These are phyloP conservation scores for Parastagonospora avenae DNA, from an alignment of 2,329 filamentous ascomycete species.

Conservation along the genomic window DNA sequence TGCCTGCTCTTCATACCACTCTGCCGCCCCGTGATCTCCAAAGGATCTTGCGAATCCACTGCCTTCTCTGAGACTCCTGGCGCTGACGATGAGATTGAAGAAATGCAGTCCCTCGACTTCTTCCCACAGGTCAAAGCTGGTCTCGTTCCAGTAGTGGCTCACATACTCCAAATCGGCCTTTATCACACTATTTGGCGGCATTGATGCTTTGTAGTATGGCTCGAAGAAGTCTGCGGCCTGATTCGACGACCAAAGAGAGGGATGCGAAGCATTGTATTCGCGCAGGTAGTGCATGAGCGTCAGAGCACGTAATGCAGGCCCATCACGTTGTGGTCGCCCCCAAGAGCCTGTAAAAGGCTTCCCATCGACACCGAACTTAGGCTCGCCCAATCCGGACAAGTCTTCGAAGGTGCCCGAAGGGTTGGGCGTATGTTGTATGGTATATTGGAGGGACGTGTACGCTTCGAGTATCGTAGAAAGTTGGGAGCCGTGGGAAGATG, in stretches of 20 bases:
- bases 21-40: constrained; percentile 43
- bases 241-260: constrained; percentile 39
- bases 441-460: constrained; percentile 41
- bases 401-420: constrained; percentile 44
- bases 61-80: constrained; percentile 44
- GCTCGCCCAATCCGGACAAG: constrained; percentile 50
- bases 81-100: constrained; percentile 48
- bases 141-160: constrained; percentile 48
- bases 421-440: constrained; percentile 47
- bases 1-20: constrained; percentile 48
- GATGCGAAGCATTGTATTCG: constrained; percentile 48
- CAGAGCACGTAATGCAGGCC: constrained; percentile 50
- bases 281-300: constrained; percentile 51
- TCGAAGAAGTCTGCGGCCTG: constrained; percentile 36
- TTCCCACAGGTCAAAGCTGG: constrained; percentile 54
- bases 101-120: constrained; percentile 52
- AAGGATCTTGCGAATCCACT: constrained; percentile 41
- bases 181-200: constrained; percentile 48
- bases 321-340: constrained; percentile 53
- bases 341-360: constrained; percentile 46
- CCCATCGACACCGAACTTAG: constrained; percentile 49
- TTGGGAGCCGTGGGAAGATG: constrained; percentile 29
- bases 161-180: constrained; percentile 54
- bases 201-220: constrained; percentile 43
- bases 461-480: constrained; percentile 39